Conservation (phyloP, 768 basidiomycete species). For the Porphyrellus cyaneotinctus region DNA sequence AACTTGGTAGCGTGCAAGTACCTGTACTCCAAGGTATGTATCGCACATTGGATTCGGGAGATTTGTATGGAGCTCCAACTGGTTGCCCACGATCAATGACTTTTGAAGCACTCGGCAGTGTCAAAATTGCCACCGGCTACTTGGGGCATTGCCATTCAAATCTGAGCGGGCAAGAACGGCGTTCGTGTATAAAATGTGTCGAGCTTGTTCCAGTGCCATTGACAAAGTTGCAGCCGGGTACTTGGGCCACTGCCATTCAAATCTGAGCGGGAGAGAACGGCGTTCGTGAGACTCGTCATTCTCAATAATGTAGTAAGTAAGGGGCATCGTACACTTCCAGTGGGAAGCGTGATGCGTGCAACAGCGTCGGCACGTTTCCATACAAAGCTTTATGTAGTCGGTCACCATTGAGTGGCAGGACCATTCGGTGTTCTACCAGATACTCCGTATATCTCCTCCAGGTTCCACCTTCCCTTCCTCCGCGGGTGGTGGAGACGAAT, state of each 20-base stretch:
- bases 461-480: slow-evolving; percentile 45
- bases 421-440: slow-evolving; percentile 48
- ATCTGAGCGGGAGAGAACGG: not conserved
- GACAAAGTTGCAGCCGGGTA: too few relatives aligned
- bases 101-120: too few relatives aligned
- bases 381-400: slow-evolving; percentile 36
- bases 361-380: slow-evolving; percentile 15
- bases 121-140: too few relatives aligned
- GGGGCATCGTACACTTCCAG: not conserved
- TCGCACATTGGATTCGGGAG: too few relatives aligned
- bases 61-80: too few relatives aligned
- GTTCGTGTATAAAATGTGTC: slow-evolving; percentile 1
- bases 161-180: not conserved
- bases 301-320: too few relatives aligned
- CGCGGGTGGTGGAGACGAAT: slow-evolving; percentile 13
- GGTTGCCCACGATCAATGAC: too few relatives aligned
- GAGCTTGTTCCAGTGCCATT: too few relatives aligned
- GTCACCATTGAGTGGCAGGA: slow-evolving; percentile 45
- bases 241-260: slow-evolving; percentile 1
- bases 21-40: too few relatives aligned
- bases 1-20: too few relatives aligned
- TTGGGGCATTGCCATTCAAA: slow-evolving; percentile 1
- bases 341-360: slow-evolving; percentile 5
- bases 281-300: too few relatives aligned
- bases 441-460: slow-evolving; percentile 63